These are phyloP conservation scores for Nothophoma quercina DNA, from an alignment of 2,329 filamentous ascomycete genomes.

Conservation along the genomic window DNA sequence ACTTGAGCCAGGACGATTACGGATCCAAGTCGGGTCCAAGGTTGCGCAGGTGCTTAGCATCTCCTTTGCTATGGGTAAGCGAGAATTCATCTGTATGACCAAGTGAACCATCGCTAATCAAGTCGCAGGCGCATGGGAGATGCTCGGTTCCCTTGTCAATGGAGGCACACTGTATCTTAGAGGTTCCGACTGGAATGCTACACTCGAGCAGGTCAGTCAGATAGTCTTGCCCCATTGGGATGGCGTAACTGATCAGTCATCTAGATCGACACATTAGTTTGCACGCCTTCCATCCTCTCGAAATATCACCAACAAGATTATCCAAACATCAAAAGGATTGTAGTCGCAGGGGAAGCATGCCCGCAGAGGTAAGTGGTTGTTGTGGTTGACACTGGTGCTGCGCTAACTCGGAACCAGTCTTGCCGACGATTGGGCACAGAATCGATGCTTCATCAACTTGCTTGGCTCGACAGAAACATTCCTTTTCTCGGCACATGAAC, in stretches of 20 bases:
- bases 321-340: conserved; percentile 61
- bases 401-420: conserved; percentile 43
- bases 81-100: not conserved
- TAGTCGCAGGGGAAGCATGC: conserved; percentile 64
- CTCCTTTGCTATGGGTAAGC: conserved; percentile 68
- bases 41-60: conserved; percentile 66
- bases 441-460: conserved; percentile 57
- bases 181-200: conserved; percentile 59
- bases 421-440: conserved; percentile 63
- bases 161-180: conserved; percentile 64
- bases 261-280: conserved; percentile 62
- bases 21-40: conserved; percentile 58
- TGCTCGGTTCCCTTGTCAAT: conserved; percentile 64
- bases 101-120: not conserved
- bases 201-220: conserved; percentile 54
- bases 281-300: conserved; percentile 64
- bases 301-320: conserved; percentile 58
- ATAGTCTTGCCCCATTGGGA: not conserved
- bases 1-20: conserved; percentile 59
- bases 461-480: conserved; percentile 68
- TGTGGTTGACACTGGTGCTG: too few species aligned
- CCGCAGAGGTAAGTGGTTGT: conserved; percentile 49
- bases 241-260: not conserved
- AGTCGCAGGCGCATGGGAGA: conserved; percentile 70
- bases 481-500: conserved; percentile 64